Base-by-base conservation (phyloP, 768 basidiomycete genomes). In the Amanita pseudoporphyria region DNA sequence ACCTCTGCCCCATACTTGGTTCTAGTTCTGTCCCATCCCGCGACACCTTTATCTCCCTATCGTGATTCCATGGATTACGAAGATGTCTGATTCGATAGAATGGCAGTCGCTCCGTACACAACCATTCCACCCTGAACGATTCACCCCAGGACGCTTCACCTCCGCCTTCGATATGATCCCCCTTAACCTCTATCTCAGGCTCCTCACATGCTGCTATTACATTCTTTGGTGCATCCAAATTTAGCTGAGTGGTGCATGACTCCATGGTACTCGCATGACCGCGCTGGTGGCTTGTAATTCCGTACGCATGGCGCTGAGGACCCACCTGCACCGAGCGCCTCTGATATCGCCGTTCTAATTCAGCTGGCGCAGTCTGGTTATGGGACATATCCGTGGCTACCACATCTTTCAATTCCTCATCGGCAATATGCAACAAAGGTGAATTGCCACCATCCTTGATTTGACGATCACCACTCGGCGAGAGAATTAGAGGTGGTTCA, bases 21-120 rank as follows among this genome's bases (percentile, higher is more conserved):
- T 97, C 94, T 16, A 98, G 62, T 61, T 97, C 94, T 1, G 93
- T 96, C 14, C 94, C 94, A 61, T 94, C 90, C 42, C 88, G 71
- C 10, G 87, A 91, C 6, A 88, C 79, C 68, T 88, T 86, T 39
- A 88, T 74, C 58, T 87, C 82, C 44, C 79, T 70, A 52, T 86
- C 87, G 55, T 89, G 79, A 57, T 97, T 97, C 92, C 93, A 97
- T 2, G 85, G 84, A 61, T 97, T 98, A 36, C 88, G 80, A 45
- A 96, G 64, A 60, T 91, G 85, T 22, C 82, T 76, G 30, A 85
- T 85, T 39, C 78, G 78, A 53, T 71, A 66, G 64, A 97, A 97
- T 0, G 89, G 81, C 2, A 97, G 62, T 2, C 74, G 72, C 10
- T 76, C 68, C 0, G 80, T 86, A 55, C 74, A 77, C 39, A 93